Conservation (phyloP, 768 basidiomycete species). For the Serendipita vermifera region DNA sequence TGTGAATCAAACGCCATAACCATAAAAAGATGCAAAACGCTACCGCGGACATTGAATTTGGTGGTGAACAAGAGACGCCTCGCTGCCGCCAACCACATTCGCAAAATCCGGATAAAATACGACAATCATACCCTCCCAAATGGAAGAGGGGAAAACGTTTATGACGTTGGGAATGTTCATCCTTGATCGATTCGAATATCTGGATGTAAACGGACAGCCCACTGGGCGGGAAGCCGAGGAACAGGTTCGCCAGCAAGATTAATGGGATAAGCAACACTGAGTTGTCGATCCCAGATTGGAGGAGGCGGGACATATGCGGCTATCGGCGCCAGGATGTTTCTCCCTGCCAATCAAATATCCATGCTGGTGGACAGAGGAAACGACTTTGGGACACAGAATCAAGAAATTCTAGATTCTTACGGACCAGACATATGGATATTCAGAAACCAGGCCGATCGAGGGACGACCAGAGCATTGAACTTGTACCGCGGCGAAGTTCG, state of each 20-base stretch:
- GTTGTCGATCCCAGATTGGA: constrained; percentile 45
- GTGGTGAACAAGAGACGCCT: neutral
- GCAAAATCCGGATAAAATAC: no score
- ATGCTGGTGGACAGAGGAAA: constrained; percentile 75
- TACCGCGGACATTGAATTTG: no score
- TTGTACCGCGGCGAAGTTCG: constrained; percentile 59
- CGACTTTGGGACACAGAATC: constrained; percentile 56
- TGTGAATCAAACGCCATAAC: constrained; percentile 13
- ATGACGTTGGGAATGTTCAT: constrained; percentile 74
- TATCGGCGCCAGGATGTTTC: constrained; percentile 59
- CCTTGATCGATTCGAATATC: constrained; percentile 63
- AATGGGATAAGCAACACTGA: neutral
- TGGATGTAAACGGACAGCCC: constrained; percentile 41
- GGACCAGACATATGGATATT: constrained; percentile 70
- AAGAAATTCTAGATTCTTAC: constrained; percentile 42
- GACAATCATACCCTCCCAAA: no score
- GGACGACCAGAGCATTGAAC: constrained; percentile 65
- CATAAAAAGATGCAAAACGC: neutral
- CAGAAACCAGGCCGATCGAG: constrained; percentile 39
- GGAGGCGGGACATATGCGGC: constrained; percentile 73
- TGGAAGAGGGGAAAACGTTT: no score
- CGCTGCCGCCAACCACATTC: neutral
- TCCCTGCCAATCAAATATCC: constrained; percentile 32
- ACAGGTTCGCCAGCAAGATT: constrained; percentile 28
- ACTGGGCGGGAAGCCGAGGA: constrained; percentile 34